Percentiles rank a stretch among this genome's conserved stretches.
Evolutionary conservation across 352 stramenopile genomes (phyloP).

Genomic region (Pythium guiyangense): DNA sequence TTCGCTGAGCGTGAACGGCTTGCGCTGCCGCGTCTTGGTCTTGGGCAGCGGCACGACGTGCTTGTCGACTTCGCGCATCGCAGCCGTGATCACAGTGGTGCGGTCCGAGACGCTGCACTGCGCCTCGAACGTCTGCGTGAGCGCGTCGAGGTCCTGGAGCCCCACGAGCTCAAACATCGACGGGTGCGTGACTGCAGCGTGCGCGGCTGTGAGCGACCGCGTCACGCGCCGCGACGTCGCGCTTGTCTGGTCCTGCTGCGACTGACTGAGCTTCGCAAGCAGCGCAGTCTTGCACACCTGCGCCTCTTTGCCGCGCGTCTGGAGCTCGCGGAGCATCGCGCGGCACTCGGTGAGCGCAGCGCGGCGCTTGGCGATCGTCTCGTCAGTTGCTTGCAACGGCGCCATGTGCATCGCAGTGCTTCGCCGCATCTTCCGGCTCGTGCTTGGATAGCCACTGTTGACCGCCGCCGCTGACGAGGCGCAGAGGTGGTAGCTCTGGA

Average conservation of each 20-base stretch:
- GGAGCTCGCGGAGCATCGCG: conserved; percentile 62
- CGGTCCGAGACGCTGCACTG: conserved; percentile 47
- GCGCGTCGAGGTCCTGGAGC: conserved; percentile 50
- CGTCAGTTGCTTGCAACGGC: conserved; percentile 17
- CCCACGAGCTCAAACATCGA: conserved; percentile 86
- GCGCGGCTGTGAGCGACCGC: conserved; percentile 68
- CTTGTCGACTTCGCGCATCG: conserved; percentile 67
- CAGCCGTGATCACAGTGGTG: conserved; percentile 42
- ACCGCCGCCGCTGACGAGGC: no score
- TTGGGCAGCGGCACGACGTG: conserved; percentile 48
- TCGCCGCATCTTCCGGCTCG: not conserved
- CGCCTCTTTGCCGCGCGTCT: conserved; percentile 54
- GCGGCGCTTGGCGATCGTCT: no score
- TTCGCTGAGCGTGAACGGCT: conserved; percentile 51
- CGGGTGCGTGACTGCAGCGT: conserved; percentile 71
- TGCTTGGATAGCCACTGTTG: no score
- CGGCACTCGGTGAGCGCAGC: not conserved
- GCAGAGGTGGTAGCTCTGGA: conserved; percentile 64
- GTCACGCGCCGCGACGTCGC: conserved; percentile 58
- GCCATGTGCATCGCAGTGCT: conserved; percentile 3
- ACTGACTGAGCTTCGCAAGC: conserved; percentile 49
- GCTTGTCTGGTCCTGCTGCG: conserved; percentile 2
- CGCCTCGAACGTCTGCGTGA: conserved; percentile 37
- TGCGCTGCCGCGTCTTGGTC: conserved; percentile 39
- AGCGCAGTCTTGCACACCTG: conserved; percentile 59